Evolutionary conservation across 495 filamentous ascomycete species (phyloP).

Genomic region (Bacidia gigantensis): DNA sequence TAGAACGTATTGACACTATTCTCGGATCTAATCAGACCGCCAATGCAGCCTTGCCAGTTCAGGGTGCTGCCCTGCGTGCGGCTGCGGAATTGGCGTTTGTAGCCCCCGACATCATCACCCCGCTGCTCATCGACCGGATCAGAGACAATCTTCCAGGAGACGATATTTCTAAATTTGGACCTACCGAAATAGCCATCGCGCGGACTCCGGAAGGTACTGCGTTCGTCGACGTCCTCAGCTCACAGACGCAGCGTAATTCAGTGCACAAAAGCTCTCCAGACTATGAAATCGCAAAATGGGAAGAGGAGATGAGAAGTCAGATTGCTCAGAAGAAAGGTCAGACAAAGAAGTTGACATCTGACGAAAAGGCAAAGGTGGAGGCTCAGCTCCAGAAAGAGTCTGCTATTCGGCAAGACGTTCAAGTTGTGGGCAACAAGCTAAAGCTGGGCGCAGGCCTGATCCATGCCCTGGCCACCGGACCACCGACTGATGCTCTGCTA

Average conservation of each 20-base stretch:
- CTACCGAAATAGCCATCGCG: constrained; percentile 81
- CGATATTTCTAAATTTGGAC: constrained; percentile 56
- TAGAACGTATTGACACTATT: constrained; percentile 24
- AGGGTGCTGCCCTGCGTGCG: constrained; percentile 59
- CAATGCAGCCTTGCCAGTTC: constrained; percentile 22
- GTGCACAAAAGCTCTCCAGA: constrained; percentile 78
- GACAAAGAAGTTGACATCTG: constrained; percentile 75
- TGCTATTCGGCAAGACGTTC: constrained; percentile 56
- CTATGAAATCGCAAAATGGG: constrained; percentile 93
- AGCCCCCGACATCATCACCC: constrained; percentile 67
- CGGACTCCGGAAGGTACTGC: constrained; percentile 72
- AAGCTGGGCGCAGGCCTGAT: constrained; percentile 75
- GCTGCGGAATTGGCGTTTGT: constrained; percentile 89
- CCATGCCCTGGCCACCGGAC: constrained; percentile 63
- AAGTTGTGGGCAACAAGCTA: constrained; percentile 51
- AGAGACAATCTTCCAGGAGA: constrained; percentile 50
- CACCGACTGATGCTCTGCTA: constrained; percentile 64
- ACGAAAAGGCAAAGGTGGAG: constrained; percentile 81
- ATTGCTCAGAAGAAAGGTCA: constrained; percentile 85
- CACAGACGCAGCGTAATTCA: constrained; percentile 49
- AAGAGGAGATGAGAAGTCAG: constrained; percentile 78
- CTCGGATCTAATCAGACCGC: background rate
- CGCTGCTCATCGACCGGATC: constrained; percentile 60
- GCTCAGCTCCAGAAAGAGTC: constrained; percentile 81
- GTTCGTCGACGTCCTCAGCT: constrained; percentile 81